phyloP scores from a whole-genome alignment of 768 basidiomycete genomes.

The Tylopilus sp. region DNA sequence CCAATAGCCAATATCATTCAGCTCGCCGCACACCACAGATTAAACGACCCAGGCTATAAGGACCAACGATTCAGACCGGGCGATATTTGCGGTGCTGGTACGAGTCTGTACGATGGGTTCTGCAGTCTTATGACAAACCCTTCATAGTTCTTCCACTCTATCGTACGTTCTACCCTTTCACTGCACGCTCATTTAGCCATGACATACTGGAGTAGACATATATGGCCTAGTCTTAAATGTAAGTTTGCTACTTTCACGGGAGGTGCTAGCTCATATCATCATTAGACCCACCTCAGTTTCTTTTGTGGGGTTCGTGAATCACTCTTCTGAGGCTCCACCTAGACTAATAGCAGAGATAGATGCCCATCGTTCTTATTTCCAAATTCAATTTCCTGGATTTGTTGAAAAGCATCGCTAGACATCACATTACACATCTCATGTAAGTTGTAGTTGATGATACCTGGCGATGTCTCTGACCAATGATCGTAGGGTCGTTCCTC shows the following conservation, averaged over 20 bases:
- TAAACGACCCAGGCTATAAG: constrained; percentile 44
- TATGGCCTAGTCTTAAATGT: constrained; percentile 65
- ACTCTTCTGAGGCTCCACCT: neutral
- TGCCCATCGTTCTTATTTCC: constrained; percentile 44
- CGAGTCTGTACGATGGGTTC: constrained; percentile 6
- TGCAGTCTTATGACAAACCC: neutral
- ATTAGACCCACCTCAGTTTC: constrained; percentile 54
- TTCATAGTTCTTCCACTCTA: constrained; percentile 54
- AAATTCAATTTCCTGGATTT: constrained; percentile 45
- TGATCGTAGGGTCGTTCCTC: constrained; percentile 40
- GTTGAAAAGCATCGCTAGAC: constrained; percentile 43
- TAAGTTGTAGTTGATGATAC: constrained; percentile 14
- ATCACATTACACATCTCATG: constrained; percentile 46
- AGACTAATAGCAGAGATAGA: constrained; percentile 33
- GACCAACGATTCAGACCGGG: constrained; percentile 55
- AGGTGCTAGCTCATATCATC: constrained; percentile 24
- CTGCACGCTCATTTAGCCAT: neutral
- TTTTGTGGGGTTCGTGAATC: constrained; percentile 49
- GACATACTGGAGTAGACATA: constrained; percentile 43
- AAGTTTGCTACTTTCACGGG: constrained; percentile 6
- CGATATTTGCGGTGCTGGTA: constrained; percentile 59
- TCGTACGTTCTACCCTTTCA: constrained; percentile 39
- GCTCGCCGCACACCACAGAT: constrained; percentile 49
- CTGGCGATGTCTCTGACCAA: neutral
- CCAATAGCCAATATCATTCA: constrained; percentile 63